A percentile compares a stretch with the other conserved stretches of the same genome.
These are phyloP conservation scores for Letharia columbiana DNA, from an alignment of 495 filamentous ascomycete species.

Conservation along the genomic window DNA sequence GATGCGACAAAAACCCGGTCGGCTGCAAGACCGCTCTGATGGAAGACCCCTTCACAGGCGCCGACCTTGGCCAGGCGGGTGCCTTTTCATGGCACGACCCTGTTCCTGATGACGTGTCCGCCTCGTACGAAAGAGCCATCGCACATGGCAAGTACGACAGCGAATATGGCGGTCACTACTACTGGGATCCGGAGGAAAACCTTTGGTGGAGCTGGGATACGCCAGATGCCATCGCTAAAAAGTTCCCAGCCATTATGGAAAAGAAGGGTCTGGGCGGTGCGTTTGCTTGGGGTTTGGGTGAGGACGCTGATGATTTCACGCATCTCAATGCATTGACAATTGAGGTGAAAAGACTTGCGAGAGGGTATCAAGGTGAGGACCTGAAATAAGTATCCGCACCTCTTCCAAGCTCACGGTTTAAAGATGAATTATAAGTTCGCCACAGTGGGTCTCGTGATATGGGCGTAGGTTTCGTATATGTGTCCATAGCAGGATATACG, in stretches of 20 bases:
- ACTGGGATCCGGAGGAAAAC: constrained; percentile 50
- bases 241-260: constrained; percentile 53
- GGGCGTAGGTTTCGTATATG: too few relatives aligned
- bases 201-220: constrained; percentile 76
- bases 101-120: constrained; percentile 38
- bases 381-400: neutral
- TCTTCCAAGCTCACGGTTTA: neutral
- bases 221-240: constrained; percentile 49
- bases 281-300: constrained; percentile 67
- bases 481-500: too few relatives aligned
- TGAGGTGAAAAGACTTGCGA: constrained; percentile 21
- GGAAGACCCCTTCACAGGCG: constrained; percentile 56
- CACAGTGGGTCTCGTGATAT: too few relatives aligned
- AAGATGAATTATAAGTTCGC: neutral
- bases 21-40: constrained; percentile 55
- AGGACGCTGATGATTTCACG: constrained; percentile 52
- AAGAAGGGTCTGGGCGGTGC: constrained; percentile 55
- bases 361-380: neutral
- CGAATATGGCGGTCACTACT: constrained; percentile 56
- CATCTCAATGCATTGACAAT: constrained; percentile 52
- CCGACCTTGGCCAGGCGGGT: constrained; percentile 54
- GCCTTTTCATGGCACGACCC: constrained; percentile 53
- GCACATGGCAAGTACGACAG: constrained; percentile 49
- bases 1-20: constrained; percentile 41
- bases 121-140: constrained; percentile 44